These are phyloP conservation scores for Penicillium sp. DNA, from an alignment of 2,329 filamentous ascomycete genomes.

Conservation along the genomic window DNA sequence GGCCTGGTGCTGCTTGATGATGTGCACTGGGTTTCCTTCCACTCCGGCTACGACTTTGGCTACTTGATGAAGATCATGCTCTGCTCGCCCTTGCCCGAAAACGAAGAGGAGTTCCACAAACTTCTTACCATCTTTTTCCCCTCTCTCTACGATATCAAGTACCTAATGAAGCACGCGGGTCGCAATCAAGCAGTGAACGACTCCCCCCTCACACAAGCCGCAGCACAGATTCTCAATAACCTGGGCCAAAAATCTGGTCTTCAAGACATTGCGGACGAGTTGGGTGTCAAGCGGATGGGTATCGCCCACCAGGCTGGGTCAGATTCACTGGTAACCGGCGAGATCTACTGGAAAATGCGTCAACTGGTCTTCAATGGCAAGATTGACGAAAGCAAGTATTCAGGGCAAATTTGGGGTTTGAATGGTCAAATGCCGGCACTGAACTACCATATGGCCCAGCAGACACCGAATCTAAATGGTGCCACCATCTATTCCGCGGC, in stretches of 20 bases:
- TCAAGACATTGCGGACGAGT: constrained; percentile 89
- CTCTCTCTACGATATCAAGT: constrained; percentile 93
- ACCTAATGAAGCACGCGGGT: constrained; percentile 88
- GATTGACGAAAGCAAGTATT: constrained; percentile 75
- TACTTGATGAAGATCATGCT: constrained; percentile 94
- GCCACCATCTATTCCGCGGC: constrained; percentile 53
- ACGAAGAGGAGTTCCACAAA: constrained; percentile 86
- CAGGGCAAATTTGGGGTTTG: constrained; percentile 91
- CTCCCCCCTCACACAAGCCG: constrained; percentile 66
- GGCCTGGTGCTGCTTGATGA: constrained; percentile 86
- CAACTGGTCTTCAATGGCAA: constrained; percentile 83
- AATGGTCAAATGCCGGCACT: constrained; percentile 69
- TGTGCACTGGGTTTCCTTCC: constrained; percentile 95
- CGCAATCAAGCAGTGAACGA: constrained; percentile 67
- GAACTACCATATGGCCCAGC: constrained; percentile 50
- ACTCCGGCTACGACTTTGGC: constrained; percentile 97
- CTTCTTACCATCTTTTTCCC: constrained; percentile 93
- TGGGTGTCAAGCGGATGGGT: constrained; percentile 87
- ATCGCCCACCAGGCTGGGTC: constrained; percentile 90
- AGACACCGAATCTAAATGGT: constrained; percentile 60
- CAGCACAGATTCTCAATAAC: constrained; percentile 75
- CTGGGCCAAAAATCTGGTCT: constrained; percentile 90
- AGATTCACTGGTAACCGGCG: constrained; percentile 89
- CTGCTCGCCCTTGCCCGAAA: constrained; percentile 78
- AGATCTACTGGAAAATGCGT: constrained; percentile 91